These are phyloP conservation scores for Lathyrus sativus DNA, from an alignment of 306 rosid species.

Conservation along the genomic window DNA sequence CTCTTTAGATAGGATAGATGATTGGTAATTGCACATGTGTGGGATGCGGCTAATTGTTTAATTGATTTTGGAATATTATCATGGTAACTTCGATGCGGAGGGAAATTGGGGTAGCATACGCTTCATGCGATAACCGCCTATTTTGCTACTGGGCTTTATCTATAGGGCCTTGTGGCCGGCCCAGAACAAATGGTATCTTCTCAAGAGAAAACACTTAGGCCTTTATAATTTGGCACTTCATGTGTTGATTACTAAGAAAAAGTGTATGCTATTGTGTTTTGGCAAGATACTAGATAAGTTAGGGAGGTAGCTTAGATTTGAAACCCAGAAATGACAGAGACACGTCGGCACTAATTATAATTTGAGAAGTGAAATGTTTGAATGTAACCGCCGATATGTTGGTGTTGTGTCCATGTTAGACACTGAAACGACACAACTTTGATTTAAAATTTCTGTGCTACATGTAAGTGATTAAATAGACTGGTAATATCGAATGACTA, in stretches of 20 bases:
- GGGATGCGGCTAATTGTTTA: no score
- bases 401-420: not conserved
- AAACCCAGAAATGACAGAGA: not conserved
- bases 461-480: not conserved
- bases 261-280: constrained; percentile 11
- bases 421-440: not conserved
- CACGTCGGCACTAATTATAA: not conserved
- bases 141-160: no score
- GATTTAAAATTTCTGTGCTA: not conserved
- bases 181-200: not conserved
- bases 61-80: no score
- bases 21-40: no score
- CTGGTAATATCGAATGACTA: not conserved
- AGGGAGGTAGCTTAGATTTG: not conserved
- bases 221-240: not conserved
- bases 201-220: not conserved
- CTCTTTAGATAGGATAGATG: no score
- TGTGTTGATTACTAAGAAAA: constrained; percentile 21
- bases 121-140: no score
- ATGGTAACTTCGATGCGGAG: no score
- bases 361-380: not conserved
- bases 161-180: no score
- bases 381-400: not conserved
- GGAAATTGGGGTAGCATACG: no score
- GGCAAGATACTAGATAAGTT: constrained; percentile 1